A percentile compares a stretch with the other conserved stretches of the same genome.
Evolutionary conservation across 805 yeast genomes (phyloP).

Genomic region (Saccharomycopsis capsularis): DNA sequence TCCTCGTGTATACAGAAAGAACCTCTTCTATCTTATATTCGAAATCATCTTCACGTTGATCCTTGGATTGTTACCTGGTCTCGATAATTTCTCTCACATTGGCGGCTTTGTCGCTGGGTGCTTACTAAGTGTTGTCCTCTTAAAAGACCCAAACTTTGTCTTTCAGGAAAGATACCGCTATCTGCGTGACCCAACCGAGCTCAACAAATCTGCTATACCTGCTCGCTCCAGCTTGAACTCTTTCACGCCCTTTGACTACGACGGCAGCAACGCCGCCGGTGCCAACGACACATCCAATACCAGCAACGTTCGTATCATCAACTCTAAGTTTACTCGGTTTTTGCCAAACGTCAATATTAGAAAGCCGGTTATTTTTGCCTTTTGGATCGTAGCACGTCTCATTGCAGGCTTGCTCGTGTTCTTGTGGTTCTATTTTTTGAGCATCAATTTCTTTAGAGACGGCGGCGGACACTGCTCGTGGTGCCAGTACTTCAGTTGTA

Average conservation of each 20-base stretch:
- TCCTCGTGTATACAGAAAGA: constrained; percentile 39
- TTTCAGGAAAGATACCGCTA: constrained; percentile 23
- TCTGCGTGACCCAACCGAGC: constrained; percentile 20
- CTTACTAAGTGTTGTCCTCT: constrained; percentile 39
- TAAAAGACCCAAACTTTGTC: constrained; percentile 50
- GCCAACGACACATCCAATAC: constrained; percentile 20
- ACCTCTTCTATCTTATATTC: constrained; percentile 40
- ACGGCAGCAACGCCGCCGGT: constrained; percentile 5
- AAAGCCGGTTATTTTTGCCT: constrained; percentile 36
- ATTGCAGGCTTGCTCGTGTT: constrained; percentile 39
- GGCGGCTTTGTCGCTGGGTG: constrained; percentile 68
- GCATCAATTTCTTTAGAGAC: constrained; percentile 40
- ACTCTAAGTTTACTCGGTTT: constrained; percentile 22
- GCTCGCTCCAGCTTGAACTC: constrained; percentile 20
- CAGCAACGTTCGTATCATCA: constrained; percentile 22
- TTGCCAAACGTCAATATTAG: constrained; percentile 24
- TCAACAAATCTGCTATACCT: constrained; percentile 22
- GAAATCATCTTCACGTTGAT: constrained; percentile 56
- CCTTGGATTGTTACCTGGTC: constrained; percentile 62
- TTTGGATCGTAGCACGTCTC: constrained; percentile 48
- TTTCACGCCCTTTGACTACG: constrained; percentile 22
- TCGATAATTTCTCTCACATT: constrained; percentile 68
- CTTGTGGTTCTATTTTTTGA: constrained; percentile 44
- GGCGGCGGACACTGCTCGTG: constrained; percentile 53
- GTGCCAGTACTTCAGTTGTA: constrained; percentile 68